phyloP scores from a whole-genome alignment of 306 rosid species.

The Lathyrus aphaca region DNA sequence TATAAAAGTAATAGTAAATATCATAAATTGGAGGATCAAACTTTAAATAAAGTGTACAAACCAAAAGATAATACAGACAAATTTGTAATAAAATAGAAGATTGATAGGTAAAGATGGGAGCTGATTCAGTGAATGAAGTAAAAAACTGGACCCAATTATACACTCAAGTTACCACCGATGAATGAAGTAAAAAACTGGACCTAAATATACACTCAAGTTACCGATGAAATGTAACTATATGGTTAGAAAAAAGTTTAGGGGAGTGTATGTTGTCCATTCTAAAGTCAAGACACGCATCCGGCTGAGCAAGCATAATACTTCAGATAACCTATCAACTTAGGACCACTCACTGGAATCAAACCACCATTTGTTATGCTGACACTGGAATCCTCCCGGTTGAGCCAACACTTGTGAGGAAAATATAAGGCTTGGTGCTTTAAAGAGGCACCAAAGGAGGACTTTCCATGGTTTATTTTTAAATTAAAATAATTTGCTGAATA shows the following conservation, averaged over 20 bases:
- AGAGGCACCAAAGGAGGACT: neutral
- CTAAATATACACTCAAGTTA: neutral
- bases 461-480: neutral
- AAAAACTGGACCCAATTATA: slow-evolving; percentile 5
- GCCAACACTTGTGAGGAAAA: neutral
- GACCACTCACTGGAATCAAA: neutral
- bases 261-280: slow-evolving; percentile 8
- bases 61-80: neutral
- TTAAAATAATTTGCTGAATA: slow-evolving; percentile 14
- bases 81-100: slow-evolving; percentile 6
- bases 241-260: neutral
- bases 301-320: slow-evolving; percentile 3
- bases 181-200: neutral
- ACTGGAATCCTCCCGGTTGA: neutral
- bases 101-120: slow-evolving; percentile 7
- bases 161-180: neutral
- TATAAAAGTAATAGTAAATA: neutral
- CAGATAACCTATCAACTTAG: neutral
- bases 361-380: neutral
- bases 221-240: neutral
- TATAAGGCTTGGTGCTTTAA: slow-evolving; percentile 25
- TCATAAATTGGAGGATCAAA: neutral
- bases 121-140: neutral
- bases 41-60: neutral
- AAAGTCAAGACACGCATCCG: slow-evolving; percentile 13